Evolutionary conservation across 805 yeast species (phyloP).

Genomic region (Zygosaccharomyces gambellarensis): DNA sequence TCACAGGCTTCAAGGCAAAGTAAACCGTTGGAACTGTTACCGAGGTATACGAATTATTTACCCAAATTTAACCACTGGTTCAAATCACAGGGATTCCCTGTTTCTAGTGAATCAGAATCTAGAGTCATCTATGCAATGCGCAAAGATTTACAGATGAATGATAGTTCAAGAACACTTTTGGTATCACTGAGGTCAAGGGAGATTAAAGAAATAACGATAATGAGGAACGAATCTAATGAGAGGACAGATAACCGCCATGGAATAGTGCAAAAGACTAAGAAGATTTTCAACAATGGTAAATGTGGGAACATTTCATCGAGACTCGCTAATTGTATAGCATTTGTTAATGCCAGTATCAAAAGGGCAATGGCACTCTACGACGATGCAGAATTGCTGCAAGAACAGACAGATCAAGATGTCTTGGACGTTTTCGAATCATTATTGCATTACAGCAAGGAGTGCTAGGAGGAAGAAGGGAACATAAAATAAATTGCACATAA

Average conservation of each 20-base stretch:
- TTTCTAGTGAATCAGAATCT: slow-evolving; percentile 45
- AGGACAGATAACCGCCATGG: slow-evolving; percentile 8
- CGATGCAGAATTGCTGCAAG: slow-evolving; percentile 11
- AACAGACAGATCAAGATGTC: slow-evolving; percentile 13
- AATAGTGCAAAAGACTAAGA: slow-evolving; percentile 28
- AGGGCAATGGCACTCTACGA: slow-evolving; percentile 24
- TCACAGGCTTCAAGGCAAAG: slow-evolving; percentile 11
- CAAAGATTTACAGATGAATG: slow-evolving; percentile 39
- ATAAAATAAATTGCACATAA: background rate
- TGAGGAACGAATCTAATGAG: slow-evolving; percentile 20
- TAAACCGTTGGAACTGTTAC: slow-evolving; percentile 22
- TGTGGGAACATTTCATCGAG: slow-evolving; percentile 19
- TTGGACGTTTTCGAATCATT: slow-evolving; percentile 15
- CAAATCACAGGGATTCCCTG: slow-evolving; percentile 50
- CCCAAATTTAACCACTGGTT: slow-evolving; percentile 34
- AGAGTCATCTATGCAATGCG: slow-evolving; percentile 49
- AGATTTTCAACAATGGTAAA: slow-evolving; percentile 29
- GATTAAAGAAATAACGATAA: slow-evolving; percentile 32
- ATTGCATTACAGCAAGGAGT: slow-evolving; percentile 9
- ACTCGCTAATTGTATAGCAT: slow-evolving; percentile 20
- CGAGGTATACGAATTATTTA: slow-evolving; percentile 27
- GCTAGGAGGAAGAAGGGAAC: background rate
- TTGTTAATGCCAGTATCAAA: slow-evolving; percentile 20
- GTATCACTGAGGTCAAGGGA: slow-evolving; percentile 38
- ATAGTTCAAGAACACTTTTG: slow-evolving; percentile 28